Base-by-base conservation (phyloP, 2,329 filamentous ascomycete species). In the Macrophomina pseudophaseolina region DNA sequence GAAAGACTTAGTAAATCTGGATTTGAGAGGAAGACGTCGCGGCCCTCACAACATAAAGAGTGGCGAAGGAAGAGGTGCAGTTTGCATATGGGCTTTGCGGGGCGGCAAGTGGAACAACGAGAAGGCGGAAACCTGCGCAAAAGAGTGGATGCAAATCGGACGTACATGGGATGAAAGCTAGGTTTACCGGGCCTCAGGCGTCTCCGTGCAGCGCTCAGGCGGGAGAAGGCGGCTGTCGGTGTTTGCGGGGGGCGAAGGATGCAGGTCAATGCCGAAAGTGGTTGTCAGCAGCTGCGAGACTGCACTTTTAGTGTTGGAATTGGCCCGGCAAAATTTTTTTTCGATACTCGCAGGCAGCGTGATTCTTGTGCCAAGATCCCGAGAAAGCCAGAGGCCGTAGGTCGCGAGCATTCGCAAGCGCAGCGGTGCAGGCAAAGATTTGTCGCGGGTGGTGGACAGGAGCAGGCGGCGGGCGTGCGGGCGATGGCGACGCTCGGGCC, bases 381-480 rank as follows among this genome's bases (percentile, higher is more conserved):
- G 32, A 49, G 42, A 30, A 18, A 40, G 52, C 33, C 32, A 33
- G 33, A 14, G 12, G 52, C 52, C 28, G 52, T 5, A 14, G 23
- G 14, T 32, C 52, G 44, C 52, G 52, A 54, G 52, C 52, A 54
- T 40, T 11, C 30, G 30, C 52, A 38, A 16, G 52, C 32, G 52
- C 33, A 9, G 33, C 32, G 52, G 33, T 33, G 18, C 52, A 16
- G 58, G 58, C 58, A 44, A 49, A 38, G 44, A 62, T 62, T 62
- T 62, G 58, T 38, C 30, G 44, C 33, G n/a, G 42, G 58, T 48
- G 42, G 58, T 62, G 58, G 40, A 62, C 58, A 62, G 58, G 58
- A 62, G 58, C 58, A 62, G 28, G 58, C 42, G 42, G 58, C 58
- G 18, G 58, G 58, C 58, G 58, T 60, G 58, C 44, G 42, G 58